These are phyloP conservation scores for Beauveria pseudobassiana DNA, from an alignment of 2,329 filamentous ascomycete species.

Conservation along the genomic window DNA sequence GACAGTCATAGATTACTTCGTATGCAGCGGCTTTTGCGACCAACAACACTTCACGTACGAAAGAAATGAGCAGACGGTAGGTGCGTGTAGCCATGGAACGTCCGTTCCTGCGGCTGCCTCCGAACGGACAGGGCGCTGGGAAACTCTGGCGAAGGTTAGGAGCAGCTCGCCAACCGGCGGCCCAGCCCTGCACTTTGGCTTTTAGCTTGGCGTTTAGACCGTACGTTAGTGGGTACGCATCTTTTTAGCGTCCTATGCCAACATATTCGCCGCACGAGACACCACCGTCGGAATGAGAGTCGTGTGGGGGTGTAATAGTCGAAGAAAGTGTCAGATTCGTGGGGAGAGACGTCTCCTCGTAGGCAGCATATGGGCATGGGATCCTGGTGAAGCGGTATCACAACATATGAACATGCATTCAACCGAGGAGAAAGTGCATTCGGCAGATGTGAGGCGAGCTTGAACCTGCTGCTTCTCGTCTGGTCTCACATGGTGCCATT, in stretches of 20 bases:
- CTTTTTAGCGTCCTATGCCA: neutral
- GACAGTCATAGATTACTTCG: neutral
- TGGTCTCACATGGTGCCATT: neutral
- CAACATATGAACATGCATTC: neutral
- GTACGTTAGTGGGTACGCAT: neutral
- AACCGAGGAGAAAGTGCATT: too few species aligned
- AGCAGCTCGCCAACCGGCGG: neutral
- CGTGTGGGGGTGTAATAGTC: neutral
- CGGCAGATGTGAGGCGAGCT: too few species aligned
- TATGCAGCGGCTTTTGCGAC: neutral
- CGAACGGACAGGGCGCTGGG: neutral
- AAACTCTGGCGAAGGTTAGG: neutral
- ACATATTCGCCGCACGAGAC: neutral
- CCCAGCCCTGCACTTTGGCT: neutral
- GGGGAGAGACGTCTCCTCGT: neutral
- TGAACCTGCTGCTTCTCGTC: too few species aligned
- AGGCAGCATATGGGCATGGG: neutral
- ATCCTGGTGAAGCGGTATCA: neutral
- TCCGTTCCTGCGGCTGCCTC: neutral
- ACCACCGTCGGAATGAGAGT: slow-evolving; percentile 1
- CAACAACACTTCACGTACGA: neutral
- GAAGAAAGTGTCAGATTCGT: neutral
- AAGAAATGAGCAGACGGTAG: neutral
- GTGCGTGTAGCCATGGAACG: neutral
- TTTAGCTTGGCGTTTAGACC: slow-evolving; percentile 8